Evolutionary conservation across 1,139 yeast species (phyloP), one percentile per base, ranked within the genome.

Genomic region (Kodamaea ohmeri): DNA sequence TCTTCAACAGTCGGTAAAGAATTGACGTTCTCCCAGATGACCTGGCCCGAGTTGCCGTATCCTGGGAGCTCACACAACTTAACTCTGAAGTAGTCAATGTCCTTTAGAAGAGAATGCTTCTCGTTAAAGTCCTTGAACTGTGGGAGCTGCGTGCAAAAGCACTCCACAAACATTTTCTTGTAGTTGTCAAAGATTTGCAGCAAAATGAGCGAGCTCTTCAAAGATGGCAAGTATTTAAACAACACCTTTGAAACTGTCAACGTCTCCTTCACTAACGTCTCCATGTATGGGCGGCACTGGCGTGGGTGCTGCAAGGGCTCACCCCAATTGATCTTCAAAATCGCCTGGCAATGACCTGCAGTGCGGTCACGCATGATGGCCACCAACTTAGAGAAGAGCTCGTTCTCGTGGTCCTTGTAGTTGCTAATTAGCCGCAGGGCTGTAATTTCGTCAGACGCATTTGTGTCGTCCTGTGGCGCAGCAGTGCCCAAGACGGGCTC

Each of bases 301-400:
- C 62, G 64, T 4, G 73, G 71, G 14, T 63, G 64, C 21, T 53
- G 53, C 7, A 67, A 39, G 0, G 75, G 71, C 24, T 59, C 61
- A 1, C 76, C 61, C 79, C 83, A 80, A 49, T 81, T 71, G 4
- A 73, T 67, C 20, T 58, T 60, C 6, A 62, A 52, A 6, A 80
- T 65, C 4, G 74, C 63, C 17, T 57, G 54, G 41, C 81, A 67
- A 50, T 79, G 83, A 31, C 58, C 61, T 2, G 60, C 48, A 3
- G 83, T 74, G 42, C 88, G 73, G 45, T 83, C 92, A 36, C 72
- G 69, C 90, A 84, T 83, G 24, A 84, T 74, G 2, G 83, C 71
- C 18, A 83, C 76, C 40, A 85, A 68, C 55, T 84, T 83, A 26
- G 75, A 64, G 44, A 79, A 78, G n/a, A 85, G 68, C 47, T 83